These are phyloP conservation scores for Trifolium subterraneum DNA, from an alignment of 306 rosid species.

Conservation along the genomic window DNA sequence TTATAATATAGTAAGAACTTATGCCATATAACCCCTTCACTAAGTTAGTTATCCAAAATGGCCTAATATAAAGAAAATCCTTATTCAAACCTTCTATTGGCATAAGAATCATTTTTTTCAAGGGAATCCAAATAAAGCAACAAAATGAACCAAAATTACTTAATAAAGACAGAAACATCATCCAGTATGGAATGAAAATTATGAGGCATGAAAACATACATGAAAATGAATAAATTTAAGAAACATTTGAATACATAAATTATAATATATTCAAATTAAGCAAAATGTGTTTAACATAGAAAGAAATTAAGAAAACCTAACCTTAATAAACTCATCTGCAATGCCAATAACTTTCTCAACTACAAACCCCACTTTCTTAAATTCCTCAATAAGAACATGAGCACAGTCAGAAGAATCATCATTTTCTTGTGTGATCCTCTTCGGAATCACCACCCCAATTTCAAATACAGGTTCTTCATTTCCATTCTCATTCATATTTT, in stretches of 20 bases:
- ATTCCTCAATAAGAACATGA: constrained; percentile 62
- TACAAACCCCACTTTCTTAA: constrained; percentile 63
- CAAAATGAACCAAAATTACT: neutral
- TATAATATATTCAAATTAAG: neutral
- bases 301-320: constrained; percentile 45
- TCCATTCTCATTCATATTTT: constrained; percentile 57
- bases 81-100: neutral
- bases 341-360: constrained; percentile 84
- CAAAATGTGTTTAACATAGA: constrained; percentile 4
- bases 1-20: too few species aligned
- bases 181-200: constrained; percentile 17
- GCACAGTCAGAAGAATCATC: constrained; percentile 57
- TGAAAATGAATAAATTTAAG: neutral
- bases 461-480: constrained; percentile 73
- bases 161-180: neutral
- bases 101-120: neutral
- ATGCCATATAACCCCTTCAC: neutral
- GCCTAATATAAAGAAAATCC: neutral
- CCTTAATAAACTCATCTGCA: constrained; percentile 92
- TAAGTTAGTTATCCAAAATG: neutral
- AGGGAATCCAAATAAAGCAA: constrained; percentile 17
- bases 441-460: constrained; percentile 84
- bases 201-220: neutral
- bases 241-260: constrained; percentile 15
- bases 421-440: constrained; percentile 49